Base-by-base conservation (phyloP, 2,329 filamentous ascomycete genomes). In the Microdochium nivale region DNA sequence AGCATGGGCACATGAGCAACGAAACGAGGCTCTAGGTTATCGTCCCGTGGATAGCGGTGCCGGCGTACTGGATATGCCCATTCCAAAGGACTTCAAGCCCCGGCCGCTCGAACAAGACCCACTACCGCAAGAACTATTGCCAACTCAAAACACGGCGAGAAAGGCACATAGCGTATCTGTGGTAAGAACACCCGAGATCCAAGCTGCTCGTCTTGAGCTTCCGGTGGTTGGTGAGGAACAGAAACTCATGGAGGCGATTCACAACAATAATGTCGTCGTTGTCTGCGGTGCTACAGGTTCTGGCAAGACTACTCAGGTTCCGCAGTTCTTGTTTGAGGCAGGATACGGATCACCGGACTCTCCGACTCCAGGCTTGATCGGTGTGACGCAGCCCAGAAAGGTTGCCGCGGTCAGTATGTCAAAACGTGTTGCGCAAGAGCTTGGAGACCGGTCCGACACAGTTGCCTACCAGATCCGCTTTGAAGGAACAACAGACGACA, bases 391-490 rank as follows among this genome's bases (percentile, higher is more conserved):
- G 62, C 94, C 94, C 27, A 83, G 94, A 56, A 83, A 94, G 72
- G 94, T 99, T 32, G 94, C 94, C 50, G 92, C 94, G 23, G 90
- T 96, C 49, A 96, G 91, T 69, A 96, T 99, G 86, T 90, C 94
- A 1, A 91, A 90, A 65, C 87, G 94, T 65, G 92, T 99, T 23
- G 83, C 80, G 0, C 84, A 91, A 56, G 94, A 99, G 65, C 69
- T 99, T 43, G 90, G 90, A 1, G 77, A 87, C 47, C 82, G 86
- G 60, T 84, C 83, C n/a, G 76, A 85, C 25, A 80, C 80, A 48
- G 91, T 99, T 7, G 89, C 88, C 3, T 95, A 97, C 66, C 94
- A 91, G 66, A 96, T 99, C 60, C 87, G 95, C 24, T 99, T 97
- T 58, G 94, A 99, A 64, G 90, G 87, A 49, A 92, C 85, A 0